These are phyloP conservation scores for Glonium stellatum DNA, from an alignment of 495 filamentous ascomycete species.

Conservation along the genomic window DNA sequence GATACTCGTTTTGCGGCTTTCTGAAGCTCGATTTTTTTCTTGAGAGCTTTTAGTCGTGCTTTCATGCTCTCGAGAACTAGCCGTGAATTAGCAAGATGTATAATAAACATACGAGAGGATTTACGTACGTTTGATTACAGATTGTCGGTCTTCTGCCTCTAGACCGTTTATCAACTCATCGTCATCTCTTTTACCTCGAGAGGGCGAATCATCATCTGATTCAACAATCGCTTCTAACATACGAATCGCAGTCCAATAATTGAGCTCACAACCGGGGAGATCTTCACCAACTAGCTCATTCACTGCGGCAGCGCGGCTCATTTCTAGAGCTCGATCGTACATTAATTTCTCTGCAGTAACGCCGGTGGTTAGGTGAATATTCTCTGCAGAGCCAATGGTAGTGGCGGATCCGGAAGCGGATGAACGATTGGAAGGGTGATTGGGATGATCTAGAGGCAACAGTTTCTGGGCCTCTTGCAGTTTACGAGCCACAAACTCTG, in stretches of 20 bases:
- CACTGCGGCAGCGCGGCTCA: slow-evolving; percentile 89
- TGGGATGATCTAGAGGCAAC: slow-evolving; percentile 76
- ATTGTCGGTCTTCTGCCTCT: slow-evolving; percentile 38
- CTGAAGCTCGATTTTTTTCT: slow-evolving; percentile 35
- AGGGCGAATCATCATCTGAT: slow-evolving; percentile 58
- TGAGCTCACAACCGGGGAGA: slow-evolving; percentile 81
- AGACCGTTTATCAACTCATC: slow-evolving; percentile 36
- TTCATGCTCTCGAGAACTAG: slow-evolving; percentile 38
- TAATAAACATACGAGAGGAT: background rate
- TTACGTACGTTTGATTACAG: slow-evolving; percentile 39
- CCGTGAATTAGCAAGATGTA: slow-evolving; percentile 11
- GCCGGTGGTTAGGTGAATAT: slow-evolving; percentile 61
- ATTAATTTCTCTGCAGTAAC: slow-evolving; percentile 94
- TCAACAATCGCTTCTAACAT: slow-evolving; percentile 95
- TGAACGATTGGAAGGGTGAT: slow-evolving; percentile 71
- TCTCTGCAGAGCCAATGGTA: slow-evolving; percentile 48
- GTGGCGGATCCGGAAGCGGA: slow-evolving; percentile 43
- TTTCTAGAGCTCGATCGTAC: slow-evolving; percentile 95
- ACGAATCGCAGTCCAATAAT: slow-evolving; percentile 81
- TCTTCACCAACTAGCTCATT: slow-evolving; percentile 92
- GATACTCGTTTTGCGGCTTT: slow-evolving; percentile 30
- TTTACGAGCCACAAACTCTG: slow-evolving; percentile 80
- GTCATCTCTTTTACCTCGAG: slow-evolving; percentile 28
- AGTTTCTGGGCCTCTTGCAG: slow-evolving; percentile 79
- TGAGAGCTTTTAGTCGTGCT: slow-evolving; percentile 29